Conservation (phyloP, 73 alveolate genomes). For the Paraurostyla sp. region DNA sequence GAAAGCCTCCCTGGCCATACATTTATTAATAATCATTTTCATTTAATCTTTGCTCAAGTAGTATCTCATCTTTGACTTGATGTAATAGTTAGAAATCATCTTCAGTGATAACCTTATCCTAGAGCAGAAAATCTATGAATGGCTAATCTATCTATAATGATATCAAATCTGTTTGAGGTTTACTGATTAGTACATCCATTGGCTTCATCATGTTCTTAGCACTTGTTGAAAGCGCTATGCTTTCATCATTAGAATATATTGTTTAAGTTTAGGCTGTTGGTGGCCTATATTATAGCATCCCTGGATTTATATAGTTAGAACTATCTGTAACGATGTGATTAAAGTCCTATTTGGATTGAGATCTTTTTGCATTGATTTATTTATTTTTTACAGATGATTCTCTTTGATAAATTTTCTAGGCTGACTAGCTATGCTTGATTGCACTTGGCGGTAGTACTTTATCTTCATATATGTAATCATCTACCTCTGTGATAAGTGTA, state of each 20-base stretch:
- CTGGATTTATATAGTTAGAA: no score
- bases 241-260: no score
- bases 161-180: not conserved
- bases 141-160: not conserved
- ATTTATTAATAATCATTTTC: not conserved
- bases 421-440: not conserved
- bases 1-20: conserved; percentile 14
- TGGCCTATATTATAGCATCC: no score
- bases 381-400: not conserved
- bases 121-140: not conserved
- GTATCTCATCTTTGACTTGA: no score
- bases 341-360: no score
- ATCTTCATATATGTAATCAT: conserved; percentile 38
- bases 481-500: not conserved
- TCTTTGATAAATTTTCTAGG: not conserved
- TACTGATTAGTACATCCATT: not conserved
- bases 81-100: no score
- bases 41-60: conserved; percentile 3
- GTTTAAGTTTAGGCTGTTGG: no score
- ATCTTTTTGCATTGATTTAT: no score
- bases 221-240: not conserved
- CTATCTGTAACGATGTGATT: no score
- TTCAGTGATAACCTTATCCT: no score
- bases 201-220: not conserved
- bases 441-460: not conserved